Base-by-base conservation (phyloP, 2,329 filamentous ascomycete genomes). In the Hypoxylon sp. region DNA sequence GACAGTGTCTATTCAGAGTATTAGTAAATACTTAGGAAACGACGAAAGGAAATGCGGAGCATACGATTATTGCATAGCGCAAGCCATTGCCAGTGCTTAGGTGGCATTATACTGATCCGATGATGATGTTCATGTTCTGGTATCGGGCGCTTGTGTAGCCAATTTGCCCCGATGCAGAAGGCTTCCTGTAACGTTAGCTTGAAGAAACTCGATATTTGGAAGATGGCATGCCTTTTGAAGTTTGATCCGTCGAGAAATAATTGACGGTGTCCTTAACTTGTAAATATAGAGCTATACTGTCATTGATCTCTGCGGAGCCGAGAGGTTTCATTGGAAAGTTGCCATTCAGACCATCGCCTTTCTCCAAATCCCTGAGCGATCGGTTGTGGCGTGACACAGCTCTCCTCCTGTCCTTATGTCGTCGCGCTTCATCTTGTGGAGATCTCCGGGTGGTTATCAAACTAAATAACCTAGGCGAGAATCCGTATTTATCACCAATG, bases 181-280 rank as follows among this genome's bases (percentile, higher is more conserved):
- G 89, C 89, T 91, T 56, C 65, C 38, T 5, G 2, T 13, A 2
- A 36, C 25, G 63, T 76, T 60, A 78, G 74, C 71, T 38, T 50
- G 11, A 19, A 17, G 38, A 41, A 49, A 57, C 17, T 30, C 17
- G 21, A 9, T 5, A 30, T 38, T 10, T 43, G 9, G 10, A n/a
- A 28, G 32, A 32, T 21, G 52, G 34, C 82, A 73, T 80, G 89
- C 90, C 92, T 76, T 83, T 84, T 14, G 84, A 80, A 0, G 90
- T 91, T 76, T 90, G 87, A 73, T 94, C 91, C 13, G 92, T 86
- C 0, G 90, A 91, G 13, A 89, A 90, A 77, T 91, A 94, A 76
- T 93, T 91, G 83, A 91, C 91, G n/a, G 92, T 90, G 60, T 90
- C 86, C 68, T 91, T 85, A 5, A 91, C 86, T 45, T 93, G 83